Base-by-base conservation (phyloP, 129 eudicot genomes). In the Erigeron canadensis region DNA sequence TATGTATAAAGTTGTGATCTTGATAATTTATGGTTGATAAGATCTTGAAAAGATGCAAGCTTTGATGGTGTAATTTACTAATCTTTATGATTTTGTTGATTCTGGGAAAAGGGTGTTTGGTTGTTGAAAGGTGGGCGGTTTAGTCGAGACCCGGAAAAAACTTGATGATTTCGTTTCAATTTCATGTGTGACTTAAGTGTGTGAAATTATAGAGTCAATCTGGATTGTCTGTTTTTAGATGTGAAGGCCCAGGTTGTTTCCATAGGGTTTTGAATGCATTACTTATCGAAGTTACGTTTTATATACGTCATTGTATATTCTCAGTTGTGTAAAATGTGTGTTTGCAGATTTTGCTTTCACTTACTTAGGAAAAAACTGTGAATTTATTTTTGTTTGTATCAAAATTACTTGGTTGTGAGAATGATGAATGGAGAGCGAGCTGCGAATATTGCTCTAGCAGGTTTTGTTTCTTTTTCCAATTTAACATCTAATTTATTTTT, bases 391-490 rank as follows among this genome's bases (percentile, higher is more conserved):
- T 47, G 43, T 74, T 47, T 38, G 42, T 34, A 43, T 58, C 55
- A 62, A 69, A 80, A 23, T 51, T 48, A 62, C 71, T 44, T 57
- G 46, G 10, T 71, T 77, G 67, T 67, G 69, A 78, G 72, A 74
- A 92, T 92, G 98, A 92, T 75, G 95, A 92, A 78, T 40, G 59
- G 77, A 47, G 98, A 92, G 76, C 91, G 95, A 70, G 82, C 81
- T 69, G 98, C 89, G 6, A 92, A 85, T 85, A 65, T 92, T 47
- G 97, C 97, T 61, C 85, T 91, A 70, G 93, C 90, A 83, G 97
- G 97, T 91, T 51, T 73, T 75, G 13, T 37, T 22, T 23, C 41
- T 63, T 34, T 63, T 22, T 42, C 43, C 69, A 11, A 34, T 71
- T 50, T 60, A 18, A 8, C 42, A 6, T 6, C 67, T 37, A 15